Evolutionary conservation across 2,329 filamentous ascomycete genomes (phyloP).

Genomic region (Alternaria dauci): DNA sequence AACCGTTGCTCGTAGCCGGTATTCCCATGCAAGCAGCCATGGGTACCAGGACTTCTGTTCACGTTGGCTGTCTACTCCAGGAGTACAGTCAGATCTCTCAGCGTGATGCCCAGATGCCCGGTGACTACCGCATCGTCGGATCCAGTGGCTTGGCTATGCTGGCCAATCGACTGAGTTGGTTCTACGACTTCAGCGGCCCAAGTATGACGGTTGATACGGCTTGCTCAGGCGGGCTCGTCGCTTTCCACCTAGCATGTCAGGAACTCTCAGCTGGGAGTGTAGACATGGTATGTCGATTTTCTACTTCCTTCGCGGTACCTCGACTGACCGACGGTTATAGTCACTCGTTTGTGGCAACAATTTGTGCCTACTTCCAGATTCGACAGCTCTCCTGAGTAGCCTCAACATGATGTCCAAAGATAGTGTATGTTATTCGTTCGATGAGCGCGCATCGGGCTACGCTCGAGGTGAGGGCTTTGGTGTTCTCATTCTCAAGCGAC

Average conservation of each 20-base stretch:
- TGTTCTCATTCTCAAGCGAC: conserved; percentile 36
- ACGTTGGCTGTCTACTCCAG: conserved; percentile 23
- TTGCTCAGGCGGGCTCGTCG: conserved; percentile 36
- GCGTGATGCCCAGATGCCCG: conserved; percentile 20
- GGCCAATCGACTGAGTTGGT: conserved; percentile 33
- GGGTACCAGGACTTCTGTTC: conserved; percentile 30
- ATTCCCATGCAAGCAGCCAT: conserved; percentile 22
- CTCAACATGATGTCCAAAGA: conserved; percentile 40
- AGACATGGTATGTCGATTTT: conserved; percentile 16
- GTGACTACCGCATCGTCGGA: conserved; percentile 17
- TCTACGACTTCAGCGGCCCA: conserved; percentile 37
- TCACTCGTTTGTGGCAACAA: conserved; percentile 27
- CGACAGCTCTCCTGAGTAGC: conserved; percentile 14
- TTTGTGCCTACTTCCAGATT: conserved; percentile 22
- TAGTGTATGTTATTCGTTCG: conserved; percentile 49
- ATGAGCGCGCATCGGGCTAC: conserved; percentile 68
- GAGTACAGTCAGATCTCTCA: conserved; percentile 23
- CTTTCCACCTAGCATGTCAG: conserved; percentile 33
- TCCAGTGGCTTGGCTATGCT: conserved; percentile 20
- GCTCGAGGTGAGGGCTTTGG: conserved; percentile 67
- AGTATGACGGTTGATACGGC: conserved; percentile 41
- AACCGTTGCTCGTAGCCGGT: conserved; percentile 15
- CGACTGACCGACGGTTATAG: conserved; percentile 2
- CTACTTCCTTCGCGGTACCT: not conserved
- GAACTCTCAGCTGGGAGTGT: conserved; percentile 19